These are phyloP conservation scores for Poa annua DNA, from an alignment of 176 grass and related monocot genomes.

Conservation along the genomic window DNA sequence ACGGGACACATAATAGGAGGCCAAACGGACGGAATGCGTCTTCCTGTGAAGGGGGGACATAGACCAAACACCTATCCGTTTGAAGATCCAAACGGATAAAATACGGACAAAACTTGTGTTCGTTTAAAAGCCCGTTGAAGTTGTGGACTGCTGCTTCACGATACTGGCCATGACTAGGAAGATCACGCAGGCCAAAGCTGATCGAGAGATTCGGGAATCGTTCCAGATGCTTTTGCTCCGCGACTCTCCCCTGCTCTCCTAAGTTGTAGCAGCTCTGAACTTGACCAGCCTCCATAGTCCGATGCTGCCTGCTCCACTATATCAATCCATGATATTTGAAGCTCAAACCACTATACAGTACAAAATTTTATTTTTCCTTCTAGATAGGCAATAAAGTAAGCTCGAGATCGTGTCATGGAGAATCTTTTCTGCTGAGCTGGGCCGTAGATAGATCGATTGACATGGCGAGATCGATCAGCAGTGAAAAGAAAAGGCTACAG, in stretches of 20 bases:
- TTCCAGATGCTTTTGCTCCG: conserved; percentile 28
- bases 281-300: neutral
- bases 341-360: no score
- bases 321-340: neutral
- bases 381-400: neutral
- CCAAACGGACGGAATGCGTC: no score
- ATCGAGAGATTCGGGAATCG: conserved; percentile 19
- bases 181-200: neutral
- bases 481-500: conserved; percentile 13
- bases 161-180: neutral
- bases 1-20: no score
- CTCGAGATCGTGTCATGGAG: neutral
- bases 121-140: no score
- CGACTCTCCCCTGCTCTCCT: neutral
- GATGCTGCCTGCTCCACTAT: conserved; percentile 22
- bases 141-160: no score
- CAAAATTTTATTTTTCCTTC: neutral
- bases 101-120: no score
- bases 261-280: conserved; percentile 23
- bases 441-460: conserved; percentile 26
- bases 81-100: no score
- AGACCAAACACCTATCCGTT: no score
- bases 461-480: conserved; percentile 27
- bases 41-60: no score
- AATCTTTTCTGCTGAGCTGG: conserved; percentile 48